Conservation (phyloP, 2,329 filamentous ascomycete species). For the Colletotrichum phormii region DNA sequence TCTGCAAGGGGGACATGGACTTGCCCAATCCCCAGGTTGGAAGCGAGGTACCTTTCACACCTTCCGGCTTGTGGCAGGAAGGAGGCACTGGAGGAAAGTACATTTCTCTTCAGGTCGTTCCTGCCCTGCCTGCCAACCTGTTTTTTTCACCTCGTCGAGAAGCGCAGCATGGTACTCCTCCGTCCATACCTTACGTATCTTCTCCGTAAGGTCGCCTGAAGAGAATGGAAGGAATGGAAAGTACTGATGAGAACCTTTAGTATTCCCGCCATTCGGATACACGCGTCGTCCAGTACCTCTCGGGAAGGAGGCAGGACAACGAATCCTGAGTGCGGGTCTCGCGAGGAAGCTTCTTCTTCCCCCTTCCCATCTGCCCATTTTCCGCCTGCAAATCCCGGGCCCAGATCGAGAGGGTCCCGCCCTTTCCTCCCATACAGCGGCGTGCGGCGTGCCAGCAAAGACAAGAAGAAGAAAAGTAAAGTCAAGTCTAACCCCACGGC, state of each 20-base stretch:
- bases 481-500: slow-evolving; percentile 29
- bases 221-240: too few species aligned
- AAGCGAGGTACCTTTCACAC: not conserved
- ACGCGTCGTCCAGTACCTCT: slow-evolving; percentile 29
- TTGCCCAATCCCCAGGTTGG: not conserved
- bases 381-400: slow-evolving; percentile 17
- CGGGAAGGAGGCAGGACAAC: slow-evolving; percentile 2
- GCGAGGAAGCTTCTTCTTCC: slow-evolving; percentile 19
- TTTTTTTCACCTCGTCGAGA: not conserved
- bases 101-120: not conserved
- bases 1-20: slow-evolving; percentile 15
- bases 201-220: too few species aligned
- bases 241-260: not conserved
- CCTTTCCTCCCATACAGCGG: not conserved
- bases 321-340: not conserved
- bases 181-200: too few species aligned
- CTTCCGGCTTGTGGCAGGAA: not conserved
- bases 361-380: slow-evolving; percentile 17
- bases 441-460: too few species aligned
- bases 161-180: not conserved
- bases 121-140: slow-evolving; percentile 9
- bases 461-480: slow-evolving; percentile 2
- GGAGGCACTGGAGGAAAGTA: not conserved
- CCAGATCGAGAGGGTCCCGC: slow-evolving; percentile 24
- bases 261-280: slow-evolving; percentile 21